Conservation (phyloP, 1,284 basidiomycete genomes). For the Puccinia polysora region DNA sequence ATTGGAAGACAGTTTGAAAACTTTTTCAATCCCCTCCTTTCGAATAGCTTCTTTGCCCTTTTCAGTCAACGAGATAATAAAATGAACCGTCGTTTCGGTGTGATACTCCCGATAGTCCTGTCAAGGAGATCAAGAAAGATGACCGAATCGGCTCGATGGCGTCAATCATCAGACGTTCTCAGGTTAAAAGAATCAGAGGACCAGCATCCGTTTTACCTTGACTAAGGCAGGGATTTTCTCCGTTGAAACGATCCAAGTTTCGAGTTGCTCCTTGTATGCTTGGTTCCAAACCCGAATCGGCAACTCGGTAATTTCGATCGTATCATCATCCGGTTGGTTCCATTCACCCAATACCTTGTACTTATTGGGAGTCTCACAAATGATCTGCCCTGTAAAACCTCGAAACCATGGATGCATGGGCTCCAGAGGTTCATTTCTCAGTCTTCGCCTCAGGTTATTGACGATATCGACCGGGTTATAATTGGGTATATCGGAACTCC, state of each 20-base stretch:
- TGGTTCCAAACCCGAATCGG: constrained; percentile 95
- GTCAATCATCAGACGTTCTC: constrained; percentile 46
- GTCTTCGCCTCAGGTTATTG: constrained; percentile 75
- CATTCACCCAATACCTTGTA: constrained; percentile 77
- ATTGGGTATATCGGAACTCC: constrained; percentile 89
- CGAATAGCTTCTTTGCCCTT: constrained; percentile 81
- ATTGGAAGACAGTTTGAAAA: constrained; percentile 81
- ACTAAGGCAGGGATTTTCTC: constrained; percentile 63
- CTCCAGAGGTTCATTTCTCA: constrained; percentile 76
- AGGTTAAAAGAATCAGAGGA: no score
- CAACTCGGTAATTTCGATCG: constrained; percentile 89
- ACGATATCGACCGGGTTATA: constrained; percentile 92
- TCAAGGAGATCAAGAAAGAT: neutral
- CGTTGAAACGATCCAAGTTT: constrained; percentile 60
- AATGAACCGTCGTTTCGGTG: constrained; percentile 87
- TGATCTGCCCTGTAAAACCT: constrained; percentile 63
- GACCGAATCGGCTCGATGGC: neutral
- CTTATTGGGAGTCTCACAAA: constrained; percentile 38
- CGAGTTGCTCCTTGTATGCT: constrained; percentile 83
- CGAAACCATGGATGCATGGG: constrained; percentile 96
- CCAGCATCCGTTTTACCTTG: no score
- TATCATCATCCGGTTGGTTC: constrained; percentile 75
- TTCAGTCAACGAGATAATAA: constrained; percentile 73
- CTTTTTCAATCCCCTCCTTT: constrained; percentile 78
- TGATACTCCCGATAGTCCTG: constrained; percentile 96